phyloP scores from a whole-genome alignment of 176 grass and related monocot species.

The Saccharum officinarum region DNA sequence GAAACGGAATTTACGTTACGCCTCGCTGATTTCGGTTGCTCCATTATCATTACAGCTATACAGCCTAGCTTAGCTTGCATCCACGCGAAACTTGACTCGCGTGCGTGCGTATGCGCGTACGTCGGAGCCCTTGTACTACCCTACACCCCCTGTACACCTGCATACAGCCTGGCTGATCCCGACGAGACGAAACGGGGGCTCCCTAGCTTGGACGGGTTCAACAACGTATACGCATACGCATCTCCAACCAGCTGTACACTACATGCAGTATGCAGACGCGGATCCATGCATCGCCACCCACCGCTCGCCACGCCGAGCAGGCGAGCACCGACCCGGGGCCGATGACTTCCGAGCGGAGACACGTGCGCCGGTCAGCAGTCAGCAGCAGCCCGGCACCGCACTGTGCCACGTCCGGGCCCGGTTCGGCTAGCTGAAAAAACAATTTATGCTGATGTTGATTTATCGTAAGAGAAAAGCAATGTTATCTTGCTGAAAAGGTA shows the following conservation, averaged over 20 bases:
- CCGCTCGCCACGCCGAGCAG: background rate
- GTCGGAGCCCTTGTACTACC: background rate
- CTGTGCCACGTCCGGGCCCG: no score
- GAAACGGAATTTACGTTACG: no score
- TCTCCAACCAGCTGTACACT: background rate
- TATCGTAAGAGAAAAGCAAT: no score
- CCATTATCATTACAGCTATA: no score
- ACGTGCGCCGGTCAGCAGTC: background rate
- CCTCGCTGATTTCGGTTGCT: no score
- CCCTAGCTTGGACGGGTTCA: background rate
- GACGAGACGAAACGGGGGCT: background rate
- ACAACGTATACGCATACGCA: background rate
- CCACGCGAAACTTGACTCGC: no score
- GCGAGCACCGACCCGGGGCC: no score
- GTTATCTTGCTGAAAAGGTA: no score
- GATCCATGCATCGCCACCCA: background rate
- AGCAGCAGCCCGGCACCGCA: background rate
- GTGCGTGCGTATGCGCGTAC: background rate
- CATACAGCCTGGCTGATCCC: background rate
- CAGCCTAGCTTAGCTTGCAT: no score
- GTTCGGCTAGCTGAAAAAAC: no score
- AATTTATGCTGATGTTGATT: no score
- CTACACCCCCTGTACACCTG: background rate
- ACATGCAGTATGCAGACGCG: background rate
- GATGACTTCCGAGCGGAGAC: background rate